A percentile compares a stretch with the other conserved stretches of the same genome.
Conservation (phyloP, 768 basidiomycete species). For the Collybia nuda region DNA sequence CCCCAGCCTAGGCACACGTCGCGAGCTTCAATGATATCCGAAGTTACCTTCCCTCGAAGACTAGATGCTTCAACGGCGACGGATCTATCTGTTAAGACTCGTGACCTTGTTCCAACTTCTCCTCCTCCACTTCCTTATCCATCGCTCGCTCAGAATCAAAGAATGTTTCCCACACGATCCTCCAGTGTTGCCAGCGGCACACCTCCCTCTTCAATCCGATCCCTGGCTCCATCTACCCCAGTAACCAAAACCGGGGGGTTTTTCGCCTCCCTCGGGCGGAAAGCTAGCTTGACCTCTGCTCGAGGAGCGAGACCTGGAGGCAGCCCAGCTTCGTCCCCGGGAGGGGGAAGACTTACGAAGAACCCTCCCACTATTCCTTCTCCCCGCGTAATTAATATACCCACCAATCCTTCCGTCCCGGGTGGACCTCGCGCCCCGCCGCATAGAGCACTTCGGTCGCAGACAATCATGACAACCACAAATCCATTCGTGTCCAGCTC, state of each 20-base stretch:
- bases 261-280: conserved; percentile 75
- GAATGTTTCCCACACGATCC: conserved; percentile 28
- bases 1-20: conserved; percentile 69
- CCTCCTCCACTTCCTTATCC: conserved; percentile 76
- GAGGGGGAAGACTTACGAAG: conserved; percentile 25
- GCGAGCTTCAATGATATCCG: conserved; percentile 69
- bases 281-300: conserved; percentile 46
- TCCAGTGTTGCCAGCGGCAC: conserved; percentile 31
- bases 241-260: conserved; percentile 56
- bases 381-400: conserved; percentile 30
- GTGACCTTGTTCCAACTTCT: conserved; percentile 52
- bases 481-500: conserved; percentile 26
- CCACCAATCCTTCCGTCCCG: conserved; percentile 54
- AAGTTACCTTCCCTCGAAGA: conserved; percentile 76
- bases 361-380: conserved; percentile 14
- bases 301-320: conserved; percentile 20
- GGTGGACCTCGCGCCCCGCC: conserved; percentile 76
- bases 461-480: conserved; percentile 54
- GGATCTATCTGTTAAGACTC: conserved; percentile 53
- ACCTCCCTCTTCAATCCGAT: conserved; percentile 52
- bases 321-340: conserved; percentile 18
- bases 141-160: conserved; percentile 46
- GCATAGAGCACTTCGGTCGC: conserved; percentile 59
- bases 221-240: conserved; percentile 40
- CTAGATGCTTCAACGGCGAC: conserved; percentile 79